phyloP scores from a whole-genome alignment of 345 rosid species.

The Fremontodendron californicum region DNA sequence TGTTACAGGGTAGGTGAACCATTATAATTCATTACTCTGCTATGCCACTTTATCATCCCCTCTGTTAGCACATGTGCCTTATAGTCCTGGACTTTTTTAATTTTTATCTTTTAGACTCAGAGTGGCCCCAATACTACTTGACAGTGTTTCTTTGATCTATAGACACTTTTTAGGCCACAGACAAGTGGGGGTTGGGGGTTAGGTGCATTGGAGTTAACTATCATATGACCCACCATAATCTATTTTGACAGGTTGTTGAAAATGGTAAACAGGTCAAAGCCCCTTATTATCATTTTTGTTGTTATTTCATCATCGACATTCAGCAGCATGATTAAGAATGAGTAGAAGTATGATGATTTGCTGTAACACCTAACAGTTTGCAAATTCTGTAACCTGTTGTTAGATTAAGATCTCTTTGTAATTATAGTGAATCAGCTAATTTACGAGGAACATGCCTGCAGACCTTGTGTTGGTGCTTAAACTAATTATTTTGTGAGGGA shows the following conservation, averaged over 20 bases:
- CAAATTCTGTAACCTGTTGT: not conserved
- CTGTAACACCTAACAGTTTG: not conserved
- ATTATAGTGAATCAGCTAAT: not conserved
- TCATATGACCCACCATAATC: constrained; percentile 22
- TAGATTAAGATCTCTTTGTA: not conserved
- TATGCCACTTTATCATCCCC: constrained; percentile 17
- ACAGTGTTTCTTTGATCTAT: constrained; percentile 8
- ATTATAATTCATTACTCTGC: constrained; percentile 19
- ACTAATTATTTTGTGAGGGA: not conserved
- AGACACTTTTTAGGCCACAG: constrained; percentile 3
- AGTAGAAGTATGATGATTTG: not conserved
- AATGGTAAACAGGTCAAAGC: not conserved
- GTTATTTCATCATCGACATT: not conserved
- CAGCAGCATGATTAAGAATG: not conserved
- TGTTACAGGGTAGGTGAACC: constrained; percentile 34
- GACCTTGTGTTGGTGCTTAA: not conserved
- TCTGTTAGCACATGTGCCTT: constrained; percentile 24
- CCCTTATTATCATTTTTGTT: not conserved
- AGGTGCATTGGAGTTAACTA: constrained; percentile 26
- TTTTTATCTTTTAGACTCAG: constrained; percentile 13
- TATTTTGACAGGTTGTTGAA: constrained; percentile 14
- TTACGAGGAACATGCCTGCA: not conserved
- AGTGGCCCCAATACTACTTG: constrained; percentile 31
- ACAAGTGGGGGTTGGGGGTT: constrained; percentile 16
- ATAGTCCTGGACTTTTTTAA: constrained; percentile 21